Percentiles rank a stretch among this genome's conserved stretches.
Evolutionary conservation across 352 stramenopile species (phyloP).

Genomic region (Globisporangium carolinianum): DNA sequence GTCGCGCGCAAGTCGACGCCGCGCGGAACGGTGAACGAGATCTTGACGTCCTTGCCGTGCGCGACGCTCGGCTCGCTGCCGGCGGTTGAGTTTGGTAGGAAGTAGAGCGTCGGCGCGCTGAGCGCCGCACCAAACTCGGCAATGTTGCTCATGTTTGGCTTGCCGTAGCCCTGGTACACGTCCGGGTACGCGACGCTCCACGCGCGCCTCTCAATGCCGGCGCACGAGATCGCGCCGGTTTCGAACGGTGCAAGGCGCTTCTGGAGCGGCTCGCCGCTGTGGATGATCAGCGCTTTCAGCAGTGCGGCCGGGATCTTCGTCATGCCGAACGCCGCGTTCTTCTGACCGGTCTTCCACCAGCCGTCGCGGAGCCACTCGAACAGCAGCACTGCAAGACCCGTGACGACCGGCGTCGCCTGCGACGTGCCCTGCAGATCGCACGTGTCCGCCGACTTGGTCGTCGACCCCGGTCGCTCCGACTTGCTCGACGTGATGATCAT

Average conservation of each 20-base stretch:
- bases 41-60: slow-evolving; percentile 49
- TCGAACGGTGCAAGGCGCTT: slow-evolving; percentile 34
- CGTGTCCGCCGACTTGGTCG: slow-evolving; percentile 39
- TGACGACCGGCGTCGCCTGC: slow-evolving; percentile 69
- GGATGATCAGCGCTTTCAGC: slow-evolving; percentile 77
- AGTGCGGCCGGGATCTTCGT: slow-evolving; percentile 53
- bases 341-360: slow-evolving; percentile 64
- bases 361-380: slow-evolving; percentile 76
- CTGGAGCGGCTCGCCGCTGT: slow-evolving; percentile 56
- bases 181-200: slow-evolving; percentile 51
- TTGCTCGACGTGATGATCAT: slow-evolving; percentile 75
- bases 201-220: slow-evolving; percentile 22
- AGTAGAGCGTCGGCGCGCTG: slow-evolving; percentile 41
- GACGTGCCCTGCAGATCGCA: slow-evolving; percentile 76
- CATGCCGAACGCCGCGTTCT: slow-evolving; percentile 51
- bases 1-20: slow-evolving; percentile 63
- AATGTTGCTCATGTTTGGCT: slow-evolving; percentile 77
- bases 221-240: slow-evolving; percentile 44
- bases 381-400: slow-evolving; percentile 62
- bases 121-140: slow-evolving; percentile 34
- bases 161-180: slow-evolving; percentile 75
- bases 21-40: slow-evolving; percentile 62
- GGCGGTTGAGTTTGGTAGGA: slow-evolving; percentile 65
- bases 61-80: slow-evolving; percentile 49
- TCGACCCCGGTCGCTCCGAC: slow-evolving; percentile 47